phyloP scores from a whole-genome alignment of 805 yeast genomes.

The Barnettozyma siamensis region DNA sequence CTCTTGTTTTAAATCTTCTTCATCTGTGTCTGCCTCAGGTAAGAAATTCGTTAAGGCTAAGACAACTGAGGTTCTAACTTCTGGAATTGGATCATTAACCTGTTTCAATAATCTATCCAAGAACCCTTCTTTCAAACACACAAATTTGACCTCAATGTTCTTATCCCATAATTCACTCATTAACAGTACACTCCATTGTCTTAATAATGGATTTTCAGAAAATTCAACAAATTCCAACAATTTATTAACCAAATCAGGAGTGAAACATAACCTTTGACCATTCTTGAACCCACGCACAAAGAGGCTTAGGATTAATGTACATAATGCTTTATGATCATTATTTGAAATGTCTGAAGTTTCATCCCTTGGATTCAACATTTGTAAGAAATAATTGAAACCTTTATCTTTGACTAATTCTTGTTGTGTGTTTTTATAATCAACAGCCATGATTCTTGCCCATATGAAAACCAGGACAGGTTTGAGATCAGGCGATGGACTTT shows the following conservation, averaged over 20 bases:
- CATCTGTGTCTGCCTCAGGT: conserved; percentile 37
- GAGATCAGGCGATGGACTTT: conserved; percentile 91
- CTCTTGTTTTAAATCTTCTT: conserved; percentile 55
- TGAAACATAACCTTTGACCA: conserved; percentile 78
- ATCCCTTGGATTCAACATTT: conserved; percentile 54
- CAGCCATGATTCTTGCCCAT: conserved; percentile 98
- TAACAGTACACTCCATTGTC: conserved; percentile 89
- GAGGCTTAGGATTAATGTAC: conserved; percentile 82
- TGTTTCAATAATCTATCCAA: conserved; percentile 49
- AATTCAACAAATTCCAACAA: conserved; percentile 59
- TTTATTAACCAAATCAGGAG: conserved; percentile 63
- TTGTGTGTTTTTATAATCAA: conserved; percentile 85
- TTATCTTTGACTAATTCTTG: conserved; percentile 88
- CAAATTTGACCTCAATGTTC: conserved; percentile 68
- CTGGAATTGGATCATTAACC: conserved; percentile 88
- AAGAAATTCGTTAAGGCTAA: conserved; percentile 66
- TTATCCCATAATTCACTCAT: conserved; percentile 71
- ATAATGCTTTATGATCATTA: conserved; percentile 88
- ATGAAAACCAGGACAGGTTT: conserved; percentile 92
- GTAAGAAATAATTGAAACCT: conserved; percentile 82
- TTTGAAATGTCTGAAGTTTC: conserved; percentile 14
- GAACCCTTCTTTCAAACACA: conserved; percentile 60
- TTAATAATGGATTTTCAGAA: conserved; percentile 75
- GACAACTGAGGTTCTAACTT: conserved; percentile 81
- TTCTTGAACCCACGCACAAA: conserved; percentile 74